phyloP scores from a whole-genome alignment of 2,329 filamentous ascomycete genomes.

The Cordyceps fumosorosea region DNA sequence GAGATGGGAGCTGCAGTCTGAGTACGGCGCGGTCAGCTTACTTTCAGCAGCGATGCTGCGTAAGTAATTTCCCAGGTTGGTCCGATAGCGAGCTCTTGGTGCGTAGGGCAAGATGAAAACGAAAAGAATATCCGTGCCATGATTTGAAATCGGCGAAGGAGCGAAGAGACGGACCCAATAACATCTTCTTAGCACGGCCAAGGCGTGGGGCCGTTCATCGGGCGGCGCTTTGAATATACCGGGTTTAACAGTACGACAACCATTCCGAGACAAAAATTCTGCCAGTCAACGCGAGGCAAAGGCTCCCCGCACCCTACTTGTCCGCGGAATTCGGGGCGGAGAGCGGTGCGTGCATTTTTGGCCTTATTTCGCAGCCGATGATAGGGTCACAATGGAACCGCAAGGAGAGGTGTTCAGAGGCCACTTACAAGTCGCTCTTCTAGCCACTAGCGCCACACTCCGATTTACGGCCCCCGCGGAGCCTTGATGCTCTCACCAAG shows the following conservation, averaged over 20 bases:
- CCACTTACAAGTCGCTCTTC: background rate
- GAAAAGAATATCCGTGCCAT: background rate
- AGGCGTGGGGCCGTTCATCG: conserved; percentile 3
- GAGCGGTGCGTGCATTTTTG: background rate
- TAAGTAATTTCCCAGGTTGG: background rate
- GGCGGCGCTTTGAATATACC: background rate
- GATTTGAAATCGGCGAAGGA: background rate
- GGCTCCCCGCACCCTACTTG: background rate
- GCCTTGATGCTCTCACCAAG: background rate
- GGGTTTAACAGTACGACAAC: background rate
- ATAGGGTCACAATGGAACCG: background rate
- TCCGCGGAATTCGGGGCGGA: background rate
- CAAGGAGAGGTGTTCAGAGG: background rate
- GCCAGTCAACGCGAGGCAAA: background rate
- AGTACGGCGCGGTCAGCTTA: background rate
- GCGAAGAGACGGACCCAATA: background rate
- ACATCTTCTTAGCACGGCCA: background rate
- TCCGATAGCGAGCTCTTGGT: background rate
- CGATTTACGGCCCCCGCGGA: background rate
- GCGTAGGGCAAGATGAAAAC: background rate
- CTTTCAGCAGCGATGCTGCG: background rate
- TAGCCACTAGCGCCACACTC: background rate
- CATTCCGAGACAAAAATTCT: background rate
- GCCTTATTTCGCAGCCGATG: background rate
- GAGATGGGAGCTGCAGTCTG: background rate